Evolutionary conservation across 768 basidiomycete genomes (phyloP).

Genomic region (Asterophora parasitica): DNA sequence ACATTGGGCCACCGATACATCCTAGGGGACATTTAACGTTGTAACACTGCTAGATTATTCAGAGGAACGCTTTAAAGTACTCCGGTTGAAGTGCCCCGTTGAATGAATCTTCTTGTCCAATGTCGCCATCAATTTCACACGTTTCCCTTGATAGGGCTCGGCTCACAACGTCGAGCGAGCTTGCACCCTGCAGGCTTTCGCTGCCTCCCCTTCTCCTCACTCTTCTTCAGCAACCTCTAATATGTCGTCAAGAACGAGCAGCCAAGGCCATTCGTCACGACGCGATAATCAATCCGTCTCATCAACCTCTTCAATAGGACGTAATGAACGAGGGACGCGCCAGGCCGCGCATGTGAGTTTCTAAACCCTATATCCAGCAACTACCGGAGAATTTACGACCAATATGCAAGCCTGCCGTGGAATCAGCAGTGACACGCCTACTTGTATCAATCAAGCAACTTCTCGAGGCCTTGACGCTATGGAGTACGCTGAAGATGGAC

Average conservation of each 20-base stretch:
- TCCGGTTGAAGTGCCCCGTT: too few species aligned
- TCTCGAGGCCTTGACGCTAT: slow-evolving; percentile 83
- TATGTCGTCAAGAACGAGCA: slow-evolving; percentile 27
- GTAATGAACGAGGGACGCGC: slow-evolving; percentile 38
- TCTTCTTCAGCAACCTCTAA: slow-evolving; percentile 3
- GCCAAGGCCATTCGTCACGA: slow-evolving; percentile 40
- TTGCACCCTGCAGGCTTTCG: slow-evolving; percentile 2
- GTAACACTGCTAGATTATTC: not conserved
- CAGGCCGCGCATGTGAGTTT: slow-evolving; percentile 32
- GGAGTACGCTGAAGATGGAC: slow-evolving; percentile 68
- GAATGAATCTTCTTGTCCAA: not conserved
- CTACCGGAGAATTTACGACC: slow-evolving; percentile 5
- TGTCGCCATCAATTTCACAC: slow-evolving; percentile 14
- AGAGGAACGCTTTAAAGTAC: too few species aligned
- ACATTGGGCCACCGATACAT: not conserved
- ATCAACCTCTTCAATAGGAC: slow-evolving; percentile 38
- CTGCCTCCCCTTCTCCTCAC: not conserved
- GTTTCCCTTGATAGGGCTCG: not conserved
- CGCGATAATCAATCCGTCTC: slow-evolving; percentile 51
- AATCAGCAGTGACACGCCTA: slow-evolving; percentile 87
- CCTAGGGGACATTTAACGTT: not conserved
- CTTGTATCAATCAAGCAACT: slow-evolving; percentile 93
- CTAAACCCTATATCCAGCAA: not conserved
- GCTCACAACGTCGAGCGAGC: not conserved
- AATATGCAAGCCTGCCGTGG: slow-evolving; percentile 63